These are phyloP conservation scores for Cadophora malorum DNA, from an alignment of 2,329 filamentous ascomycete species.

Conservation along the genomic window DNA sequence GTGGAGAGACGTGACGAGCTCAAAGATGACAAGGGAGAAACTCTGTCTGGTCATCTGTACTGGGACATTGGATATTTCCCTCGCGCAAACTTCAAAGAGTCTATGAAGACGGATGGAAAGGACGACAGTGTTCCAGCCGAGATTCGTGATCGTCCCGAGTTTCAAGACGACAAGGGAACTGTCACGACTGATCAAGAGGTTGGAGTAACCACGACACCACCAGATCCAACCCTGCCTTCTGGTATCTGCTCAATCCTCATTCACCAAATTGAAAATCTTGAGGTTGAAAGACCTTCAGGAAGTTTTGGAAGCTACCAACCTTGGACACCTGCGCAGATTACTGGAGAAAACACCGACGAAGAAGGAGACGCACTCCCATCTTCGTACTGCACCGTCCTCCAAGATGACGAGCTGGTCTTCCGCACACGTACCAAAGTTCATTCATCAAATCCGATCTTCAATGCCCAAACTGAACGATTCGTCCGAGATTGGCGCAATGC, in stretches of 20 bases:
- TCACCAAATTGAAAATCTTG: constrained; percentile 34
- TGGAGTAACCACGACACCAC: constrained; percentile 33
- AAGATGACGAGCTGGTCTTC: constrained; percentile 35
- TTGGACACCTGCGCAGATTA: constrained; percentile 34
- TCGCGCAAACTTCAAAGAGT: constrained; percentile 29
- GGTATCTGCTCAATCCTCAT: constrained; percentile 35
- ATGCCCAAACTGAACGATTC: constrained; percentile 33
- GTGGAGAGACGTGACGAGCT: constrained; percentile 29
- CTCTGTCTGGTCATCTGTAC: constrained; percentile 27
- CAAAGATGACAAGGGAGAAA: constrained; percentile 31
- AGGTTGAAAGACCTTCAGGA: constrained; percentile 30
- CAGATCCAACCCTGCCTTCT: constrained; percentile 32
- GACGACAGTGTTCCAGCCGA: constrained; percentile 29
- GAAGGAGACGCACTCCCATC: constrained; percentile 32
- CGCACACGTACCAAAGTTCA: constrained; percentile 35
- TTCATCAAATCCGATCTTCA: constrained; percentile 33
- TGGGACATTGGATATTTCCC: constrained; percentile 37
- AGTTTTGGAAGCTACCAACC: constrained; percentile 33
- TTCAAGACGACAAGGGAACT: constrained; percentile 31
- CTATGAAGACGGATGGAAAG: constrained; percentile 30
- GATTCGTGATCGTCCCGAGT: constrained; percentile 30
- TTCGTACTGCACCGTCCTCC: constrained; percentile 34
- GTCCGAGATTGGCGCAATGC: constrained; percentile 33
- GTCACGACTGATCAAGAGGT: constrained; percentile 32
- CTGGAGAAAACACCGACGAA: constrained; percentile 35